These are phyloP conservation scores for Coemansia sp. DNA, from an alignment of 192 early-diverging fungal species.

Conservation along the genomic window DNA sequence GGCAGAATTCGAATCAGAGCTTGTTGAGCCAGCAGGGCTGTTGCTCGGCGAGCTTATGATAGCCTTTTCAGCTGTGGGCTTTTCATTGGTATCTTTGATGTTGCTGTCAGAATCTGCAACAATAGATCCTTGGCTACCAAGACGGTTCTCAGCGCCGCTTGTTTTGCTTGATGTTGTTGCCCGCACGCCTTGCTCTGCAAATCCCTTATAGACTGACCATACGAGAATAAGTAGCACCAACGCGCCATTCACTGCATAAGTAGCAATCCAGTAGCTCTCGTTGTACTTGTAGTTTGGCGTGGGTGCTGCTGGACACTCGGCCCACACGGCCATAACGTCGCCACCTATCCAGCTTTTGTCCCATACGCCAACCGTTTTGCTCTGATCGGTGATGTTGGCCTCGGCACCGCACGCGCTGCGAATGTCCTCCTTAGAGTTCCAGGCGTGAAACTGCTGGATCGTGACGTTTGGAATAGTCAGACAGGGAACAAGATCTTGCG, in stretches of 20 bases:
- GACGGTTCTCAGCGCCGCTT: neutral
- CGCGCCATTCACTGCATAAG: neutral
- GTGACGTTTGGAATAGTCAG: neutral
- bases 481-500: neutral
- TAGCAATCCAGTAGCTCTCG: neutral
- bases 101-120: neutral
- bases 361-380: neutral
- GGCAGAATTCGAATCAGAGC: neutral
- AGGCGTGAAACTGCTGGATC: neutral
- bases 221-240: neutral
- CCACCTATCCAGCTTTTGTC: neutral
- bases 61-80: constrained; percentile 7
- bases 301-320: neutral
- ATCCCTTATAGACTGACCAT: neutral
- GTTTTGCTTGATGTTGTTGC: neutral
- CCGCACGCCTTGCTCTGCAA: neutral
- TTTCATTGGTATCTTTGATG: constrained; percentile 1
- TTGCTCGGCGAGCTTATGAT: neutral
- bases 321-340: neutral
- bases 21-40: neutral
- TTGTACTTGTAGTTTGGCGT: neutral
- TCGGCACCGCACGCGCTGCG: neutral
- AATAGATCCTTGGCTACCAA: neutral
- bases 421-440: neutral
- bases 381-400: neutral